Conservation (phyloP, 2,329 filamentous ascomycete species). For the Colletotrichum musicola region DNA sequence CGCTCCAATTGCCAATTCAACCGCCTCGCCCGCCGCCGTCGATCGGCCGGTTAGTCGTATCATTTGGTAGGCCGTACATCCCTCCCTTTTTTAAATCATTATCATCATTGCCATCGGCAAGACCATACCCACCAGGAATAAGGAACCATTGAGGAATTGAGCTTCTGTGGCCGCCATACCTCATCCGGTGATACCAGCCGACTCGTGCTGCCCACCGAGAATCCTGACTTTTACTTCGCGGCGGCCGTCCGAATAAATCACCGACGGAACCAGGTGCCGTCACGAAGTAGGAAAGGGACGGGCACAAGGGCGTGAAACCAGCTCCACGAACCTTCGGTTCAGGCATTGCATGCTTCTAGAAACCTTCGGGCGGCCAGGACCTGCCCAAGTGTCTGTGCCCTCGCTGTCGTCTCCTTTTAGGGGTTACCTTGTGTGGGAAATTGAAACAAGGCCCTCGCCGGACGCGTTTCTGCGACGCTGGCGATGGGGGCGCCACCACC, state of each 20-base stretch:
- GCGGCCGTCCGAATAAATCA: conserved; percentile 21
- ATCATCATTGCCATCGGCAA: conserved; percentile 11
- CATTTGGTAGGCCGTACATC: background rate
- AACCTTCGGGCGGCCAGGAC: conserved; percentile 26
- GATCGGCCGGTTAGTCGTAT: background rate
- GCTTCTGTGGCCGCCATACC: conserved; percentile 9
- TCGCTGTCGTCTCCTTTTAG: conserved; percentile 36
- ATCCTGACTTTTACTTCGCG: background rate
- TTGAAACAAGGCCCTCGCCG: conserved; percentile 37
- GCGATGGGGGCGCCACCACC: conserved; percentile 20
- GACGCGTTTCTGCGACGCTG: conserved; percentile 35
- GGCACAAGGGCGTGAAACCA: conserved; percentile 33
- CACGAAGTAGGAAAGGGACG: background rate
- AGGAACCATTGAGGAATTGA: background rate
- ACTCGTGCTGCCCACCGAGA: conserved; percentile 29
- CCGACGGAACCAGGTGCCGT: conserved; percentile 5
- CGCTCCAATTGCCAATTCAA: conserved; percentile 11
- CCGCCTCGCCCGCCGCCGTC: background rate
- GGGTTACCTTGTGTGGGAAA: conserved; percentile 32
- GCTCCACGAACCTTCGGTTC: conserved; percentile 34
- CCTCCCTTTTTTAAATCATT: conserved; percentile 1
- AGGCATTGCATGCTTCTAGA: conserved; percentile 38
- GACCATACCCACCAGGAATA: conserved; percentile 7
- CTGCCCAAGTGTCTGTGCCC: conserved; percentile 31
- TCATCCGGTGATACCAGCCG: conserved; percentile 32